phyloP scores from a whole-genome alignment of 345 rosid genomes.

The Conringia planisiliqua region DNA sequence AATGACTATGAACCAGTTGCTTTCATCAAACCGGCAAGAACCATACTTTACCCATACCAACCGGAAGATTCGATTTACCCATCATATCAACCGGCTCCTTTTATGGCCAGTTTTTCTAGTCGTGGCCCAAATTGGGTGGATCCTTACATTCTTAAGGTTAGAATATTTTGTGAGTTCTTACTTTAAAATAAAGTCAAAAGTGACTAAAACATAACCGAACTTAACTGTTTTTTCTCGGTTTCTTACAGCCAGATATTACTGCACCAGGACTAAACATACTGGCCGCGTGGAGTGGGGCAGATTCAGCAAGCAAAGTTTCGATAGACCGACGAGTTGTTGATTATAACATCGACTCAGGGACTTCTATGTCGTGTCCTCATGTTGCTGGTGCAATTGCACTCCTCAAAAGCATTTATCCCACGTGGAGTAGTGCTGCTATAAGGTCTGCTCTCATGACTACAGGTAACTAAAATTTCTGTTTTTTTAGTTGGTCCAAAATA shows the following conservation, averaged over 20 bases:
- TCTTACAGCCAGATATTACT: slow-evolving; percentile 63
- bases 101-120: slow-evolving; percentile 53
- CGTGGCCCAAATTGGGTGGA: slow-evolving; percentile 59
- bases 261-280: slow-evolving; percentile 68
- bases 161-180: too few species aligned
- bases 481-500: not conserved
- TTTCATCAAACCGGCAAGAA: slow-evolving; percentile 34
- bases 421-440: slow-evolving; percentile 77
- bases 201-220: not conserved
- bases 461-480: not conserved
- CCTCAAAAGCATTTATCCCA: slow-evolving; percentile 59
- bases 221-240: not conserved
- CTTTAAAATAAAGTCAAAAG: too few species aligned
- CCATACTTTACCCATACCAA: slow-evolving; percentile 29
- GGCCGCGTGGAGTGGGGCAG: slow-evolving; percentile 68
- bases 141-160: slow-evolving; percentile 61
- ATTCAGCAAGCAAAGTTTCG: slow-evolving; percentile 32
- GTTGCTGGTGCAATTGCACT: slow-evolving; percentile 65
- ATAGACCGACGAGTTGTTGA: slow-evolving; percentile 37
- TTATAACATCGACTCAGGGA: slow-evolving; percentile 57
- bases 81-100: slow-evolving; percentile 48
- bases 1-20: slow-evolving; percentile 49
- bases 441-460: slow-evolving; percentile 57
- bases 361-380: slow-evolving; percentile 88
- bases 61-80: slow-evolving; percentile 9